These are phyloP conservation scores for Artemisia argyi DNA, from an alignment of 129 eudicot genomes.

Conservation along the genomic window DNA sequence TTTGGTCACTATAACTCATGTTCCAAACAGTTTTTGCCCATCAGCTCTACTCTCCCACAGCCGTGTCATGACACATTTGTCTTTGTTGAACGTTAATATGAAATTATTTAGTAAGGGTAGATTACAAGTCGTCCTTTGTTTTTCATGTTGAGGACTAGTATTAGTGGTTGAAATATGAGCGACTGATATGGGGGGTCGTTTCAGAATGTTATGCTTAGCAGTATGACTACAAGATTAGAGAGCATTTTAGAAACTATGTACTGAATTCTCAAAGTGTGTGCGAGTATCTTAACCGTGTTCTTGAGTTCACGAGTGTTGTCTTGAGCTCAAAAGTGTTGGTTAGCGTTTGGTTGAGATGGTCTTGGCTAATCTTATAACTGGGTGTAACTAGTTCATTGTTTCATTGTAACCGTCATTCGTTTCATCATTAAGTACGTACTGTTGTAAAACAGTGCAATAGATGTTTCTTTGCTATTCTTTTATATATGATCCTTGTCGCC, in stretches of 20 bases:
- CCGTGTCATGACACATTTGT: not conserved
- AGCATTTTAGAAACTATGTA: too few relatives aligned
- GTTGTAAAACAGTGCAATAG: not conserved
- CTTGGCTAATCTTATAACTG: not conserved
- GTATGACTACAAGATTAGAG: too few relatives aligned
- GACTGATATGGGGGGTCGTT: not conserved
- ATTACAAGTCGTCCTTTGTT: not conserved
- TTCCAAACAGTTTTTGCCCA: constrained; percentile 19
- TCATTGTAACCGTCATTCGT: too few relatives aligned
- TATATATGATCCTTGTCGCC: too few relatives aligned
- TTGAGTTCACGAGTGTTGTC: too few relatives aligned
- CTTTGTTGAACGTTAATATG: not conserved
- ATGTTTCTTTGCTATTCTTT: constrained; percentile 3
- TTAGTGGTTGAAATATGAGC: constrained; percentile 15
- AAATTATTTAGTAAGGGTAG: not conserved
- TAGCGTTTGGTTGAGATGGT: constrained; percentile 1
- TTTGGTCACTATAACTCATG: constrained; percentile 19
- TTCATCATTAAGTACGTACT: too few relatives aligned
- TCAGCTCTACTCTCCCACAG: constrained; percentile 2
- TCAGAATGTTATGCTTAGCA: too few relatives aligned
- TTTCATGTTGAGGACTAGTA: not conserved
- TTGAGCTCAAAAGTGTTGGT: not conserved
- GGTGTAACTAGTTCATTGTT: too few relatives aligned
- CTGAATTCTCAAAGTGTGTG: too few relatives aligned
- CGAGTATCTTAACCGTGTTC: constrained; percentile 3